These are phyloP conservation scores for Butyriboletus loyo DNA, from an alignment of 768 basidiomycete species.

Conservation along the genomic window DNA sequence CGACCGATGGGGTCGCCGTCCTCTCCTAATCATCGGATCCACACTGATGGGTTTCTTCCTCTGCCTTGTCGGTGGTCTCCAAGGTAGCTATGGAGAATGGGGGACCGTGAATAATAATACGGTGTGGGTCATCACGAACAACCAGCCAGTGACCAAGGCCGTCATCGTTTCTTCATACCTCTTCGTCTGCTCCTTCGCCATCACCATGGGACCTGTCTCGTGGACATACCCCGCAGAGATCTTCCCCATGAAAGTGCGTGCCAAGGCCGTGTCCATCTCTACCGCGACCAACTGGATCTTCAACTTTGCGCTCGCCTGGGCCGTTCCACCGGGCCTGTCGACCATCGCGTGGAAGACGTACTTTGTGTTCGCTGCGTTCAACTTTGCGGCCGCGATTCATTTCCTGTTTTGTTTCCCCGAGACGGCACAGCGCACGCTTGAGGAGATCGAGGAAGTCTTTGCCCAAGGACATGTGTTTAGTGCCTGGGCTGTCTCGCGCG, in stretches of 20 bases:
- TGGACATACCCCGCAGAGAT: constrained; percentile 74
- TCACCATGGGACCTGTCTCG: constrained; percentile 76
- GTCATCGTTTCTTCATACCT: constrained; percentile 78
- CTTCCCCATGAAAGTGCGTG: constrained; percentile 66
- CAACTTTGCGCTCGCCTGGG: constrained; percentile 73
- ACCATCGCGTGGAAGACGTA: constrained; percentile 73
- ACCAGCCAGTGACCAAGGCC: constrained; percentile 57
- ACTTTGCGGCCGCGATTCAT: constrained; percentile 68
- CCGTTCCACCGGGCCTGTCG: constrained; percentile 67
- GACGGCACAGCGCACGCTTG: constrained; percentile 67
- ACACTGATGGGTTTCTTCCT: constrained; percentile 74
- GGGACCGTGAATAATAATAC: constrained; percentile 38
- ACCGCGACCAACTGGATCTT: constrained; percentile 57
- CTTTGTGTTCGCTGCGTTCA: constrained; percentile 77
- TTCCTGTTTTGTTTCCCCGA: constrained; percentile 81
- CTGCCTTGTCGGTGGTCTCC: constrained; percentile 73
- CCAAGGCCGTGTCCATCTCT: constrained; percentile 51
- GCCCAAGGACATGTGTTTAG: constrained; percentile 62
- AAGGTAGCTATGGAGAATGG: constrained; percentile 66
- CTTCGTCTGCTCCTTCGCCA: constrained; percentile 71
- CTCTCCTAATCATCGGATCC: constrained; percentile 66
- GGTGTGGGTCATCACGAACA: constrained; percentile 62
- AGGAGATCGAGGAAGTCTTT: constrained; percentile 81
- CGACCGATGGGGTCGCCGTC: constrained; percentile 77
- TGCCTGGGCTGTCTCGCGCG: constrained; percentile 64